Evolutionary conservation across 441 rosid genomes (phyloP).

Genomic region (Jatropha podagrica): DNA sequence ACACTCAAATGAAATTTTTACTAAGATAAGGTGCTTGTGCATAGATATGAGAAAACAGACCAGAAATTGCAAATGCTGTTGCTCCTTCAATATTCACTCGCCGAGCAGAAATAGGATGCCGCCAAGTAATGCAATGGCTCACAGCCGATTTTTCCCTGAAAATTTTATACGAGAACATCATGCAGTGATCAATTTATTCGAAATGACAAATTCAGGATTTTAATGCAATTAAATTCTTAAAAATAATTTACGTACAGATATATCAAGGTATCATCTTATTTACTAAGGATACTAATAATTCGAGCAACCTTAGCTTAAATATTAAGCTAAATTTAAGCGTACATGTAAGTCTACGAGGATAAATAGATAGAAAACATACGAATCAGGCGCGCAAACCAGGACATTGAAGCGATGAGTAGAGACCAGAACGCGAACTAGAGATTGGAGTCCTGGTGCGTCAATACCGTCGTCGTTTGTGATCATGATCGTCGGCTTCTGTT

Average conservation of each 20-base stretch:
- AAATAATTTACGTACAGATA: background rate
- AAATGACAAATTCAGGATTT: background rate
- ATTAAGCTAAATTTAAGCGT: background rate
- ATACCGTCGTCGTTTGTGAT: conserved; percentile 94
- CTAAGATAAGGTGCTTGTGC: too few relatives aligned
- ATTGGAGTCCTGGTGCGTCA: conserved; percentile 73
- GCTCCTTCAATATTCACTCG: conserved; percentile 66
- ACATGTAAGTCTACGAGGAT: background rate
- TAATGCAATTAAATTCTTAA: background rate
- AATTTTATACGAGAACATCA: background rate
- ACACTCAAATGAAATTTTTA: background rate
- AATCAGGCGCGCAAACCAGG: conserved; percentile 87
- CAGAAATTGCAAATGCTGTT: conserved; percentile 69
- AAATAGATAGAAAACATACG: conserved; percentile 42
- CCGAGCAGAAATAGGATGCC: conserved; percentile 54
- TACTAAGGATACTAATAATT: background rate
- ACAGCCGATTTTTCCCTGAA: conserved; percentile 82
- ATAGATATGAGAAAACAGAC: conserved; percentile 36
- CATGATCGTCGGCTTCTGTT: conserved; percentile 51
- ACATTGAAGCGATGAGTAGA: conserved; percentile 57
- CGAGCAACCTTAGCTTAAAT: background rate
- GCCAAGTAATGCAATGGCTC: conserved; percentile 82
- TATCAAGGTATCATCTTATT: background rate
- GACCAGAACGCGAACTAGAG: conserved; percentile 72
- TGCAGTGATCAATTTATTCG: too few relatives aligned